These are phyloP conservation scores for Carex sylvatica DNA, from an alignment of 202 grass and related monocot species.

Conservation along the genomic window DNA sequence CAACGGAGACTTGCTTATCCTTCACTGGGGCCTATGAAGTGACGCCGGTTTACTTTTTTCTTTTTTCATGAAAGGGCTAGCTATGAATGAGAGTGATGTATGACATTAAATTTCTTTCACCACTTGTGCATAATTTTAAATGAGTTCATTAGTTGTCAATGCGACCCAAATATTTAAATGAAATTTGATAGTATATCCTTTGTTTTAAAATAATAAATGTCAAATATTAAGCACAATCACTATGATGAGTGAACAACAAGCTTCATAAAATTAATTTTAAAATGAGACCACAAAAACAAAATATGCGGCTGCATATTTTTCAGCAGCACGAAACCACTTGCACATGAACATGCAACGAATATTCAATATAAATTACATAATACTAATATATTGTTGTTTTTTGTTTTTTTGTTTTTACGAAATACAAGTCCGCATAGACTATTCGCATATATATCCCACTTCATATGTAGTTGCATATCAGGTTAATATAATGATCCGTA, in stretches of 20 bases:
- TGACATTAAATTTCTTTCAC: conserved; percentile 11
- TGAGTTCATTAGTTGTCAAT: not conserved
- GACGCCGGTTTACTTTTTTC: not conserved
- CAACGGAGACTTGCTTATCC: conserved; percentile 2
- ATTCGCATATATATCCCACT: too few species aligned
- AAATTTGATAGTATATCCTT: not conserved
- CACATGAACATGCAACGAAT: too few species aligned
- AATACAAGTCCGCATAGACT: too few species aligned
- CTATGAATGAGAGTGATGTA: conserved; percentile 11
- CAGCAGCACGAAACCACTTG: too few species aligned
- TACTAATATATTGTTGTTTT: too few species aligned
- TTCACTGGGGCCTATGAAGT: not conserved
- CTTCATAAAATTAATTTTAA: not conserved
- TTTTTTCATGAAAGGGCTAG: conserved; percentile 1
- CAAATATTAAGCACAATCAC: not conserved
- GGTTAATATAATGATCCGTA: too few species aligned
- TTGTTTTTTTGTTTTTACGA: too few species aligned
- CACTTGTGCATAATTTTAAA: conserved; percentile 2
- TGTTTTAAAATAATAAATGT: not conserved
- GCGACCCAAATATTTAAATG: not conserved
- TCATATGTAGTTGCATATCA: too few species aligned
- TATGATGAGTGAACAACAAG: not conserved
- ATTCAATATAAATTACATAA: too few species aligned
- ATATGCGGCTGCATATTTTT: too few species aligned
- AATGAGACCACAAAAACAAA: too few species aligned